These are phyloP conservation scores for Ophiostoma angusticollis DNA, from an alignment of 2,329 filamentous ascomycete genomes.

Conservation along the genomic window DNA sequence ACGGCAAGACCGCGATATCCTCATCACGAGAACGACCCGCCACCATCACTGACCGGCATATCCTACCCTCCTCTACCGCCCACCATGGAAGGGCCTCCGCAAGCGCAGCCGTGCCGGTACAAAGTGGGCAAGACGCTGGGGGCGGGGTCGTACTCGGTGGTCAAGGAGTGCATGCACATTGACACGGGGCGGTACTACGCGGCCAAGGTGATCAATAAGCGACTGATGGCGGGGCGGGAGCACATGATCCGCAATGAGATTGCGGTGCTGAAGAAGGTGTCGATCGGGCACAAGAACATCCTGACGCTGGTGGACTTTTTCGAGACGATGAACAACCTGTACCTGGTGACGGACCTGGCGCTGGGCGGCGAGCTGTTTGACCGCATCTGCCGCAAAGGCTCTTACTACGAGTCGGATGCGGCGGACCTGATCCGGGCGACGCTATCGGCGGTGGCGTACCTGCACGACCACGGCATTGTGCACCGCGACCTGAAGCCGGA, in stretches of 20 bases:
- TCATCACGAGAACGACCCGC: too few relatives aligned
- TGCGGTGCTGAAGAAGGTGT: conserved; percentile 92
- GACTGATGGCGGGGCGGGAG: conserved; percentile 90
- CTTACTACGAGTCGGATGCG: conserved; percentile 95
- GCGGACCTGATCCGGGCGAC: conserved; percentile 91
- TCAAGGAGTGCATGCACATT: conserved; percentile 98
- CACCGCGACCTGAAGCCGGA: conserved; percentile 97
- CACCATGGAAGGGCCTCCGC: conserved; percentile 10
- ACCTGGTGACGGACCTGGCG: conserved; percentile 92
- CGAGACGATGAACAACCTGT: conserved; percentile 99
- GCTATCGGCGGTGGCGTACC: conserved; percentile 91
- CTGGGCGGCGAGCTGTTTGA: conserved; percentile 96
- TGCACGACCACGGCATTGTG: conserved; percentile 97
- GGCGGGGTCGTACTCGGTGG: conserved; percentile 92
- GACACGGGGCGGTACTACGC: conserved; percentile 97
- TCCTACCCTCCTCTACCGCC: neutral
- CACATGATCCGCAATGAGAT: conserved; percentile 99
- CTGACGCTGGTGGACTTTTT: conserved; percentile 97
- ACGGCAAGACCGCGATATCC: too few relatives aligned
- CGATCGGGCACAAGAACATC: conserved; percentile 98
- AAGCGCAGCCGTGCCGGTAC: conserved; percentile 91
- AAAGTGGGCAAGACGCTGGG: conserved; percentile 97
- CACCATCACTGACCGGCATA: too few relatives aligned
- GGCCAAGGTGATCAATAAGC: conserved; percentile 98
- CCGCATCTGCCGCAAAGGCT: conserved; percentile 95